Evolutionary conservation across 192 early-diverging fungal genomes (phyloP), one percentile per base, ranked within the genome.

Genomic region (Coemansia sp.): DNA sequence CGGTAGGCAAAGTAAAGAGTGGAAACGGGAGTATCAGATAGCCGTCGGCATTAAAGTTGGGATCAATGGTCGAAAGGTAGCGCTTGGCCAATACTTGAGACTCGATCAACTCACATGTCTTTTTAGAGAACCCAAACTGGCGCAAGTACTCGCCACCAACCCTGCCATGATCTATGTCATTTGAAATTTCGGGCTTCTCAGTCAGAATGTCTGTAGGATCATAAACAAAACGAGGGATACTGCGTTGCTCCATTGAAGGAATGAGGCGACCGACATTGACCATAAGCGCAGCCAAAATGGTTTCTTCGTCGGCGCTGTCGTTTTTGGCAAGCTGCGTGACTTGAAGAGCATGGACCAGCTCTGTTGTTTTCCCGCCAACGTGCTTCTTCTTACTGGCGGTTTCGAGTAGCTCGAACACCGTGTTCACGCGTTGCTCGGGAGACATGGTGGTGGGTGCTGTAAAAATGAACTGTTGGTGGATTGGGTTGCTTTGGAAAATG

Each of bases 261-360:
- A 27, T 27, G 25, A 27, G 25, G 25, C 48, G 85, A 32, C 87
- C 87, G 66, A 88, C 84, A 59, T 88, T 86, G 55, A 86, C 84
- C 3, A 88, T 70, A 5, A 88, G 68, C 10, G 86, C 84, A 5
- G 87, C 87, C 15, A 88, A 48, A 6, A 86, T 71, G 1, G 80
- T 77, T 62, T 85, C 85, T 5, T 85, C 73, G 55, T 85, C 85
- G 9, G 84, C 77, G 11, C 64, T 63, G 8, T 67, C 75, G 31
- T 82, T 69, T 29, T 65, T 62, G 37, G 86, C 87, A 32, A 46
- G 63, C 17, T 72, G 63, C 0, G 85, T 84, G 21, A 84, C 86
- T 65, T 88, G 87, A 37, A 88, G 68, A 15, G 76, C 77, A 46
- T 88, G 85, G 11, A 82, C 87, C 12, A 88, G 75, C 64, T 88